Evolutionary conservation across 331 rosid species (phyloP).

Genomic region (Pyrus hybrid): DNA sequence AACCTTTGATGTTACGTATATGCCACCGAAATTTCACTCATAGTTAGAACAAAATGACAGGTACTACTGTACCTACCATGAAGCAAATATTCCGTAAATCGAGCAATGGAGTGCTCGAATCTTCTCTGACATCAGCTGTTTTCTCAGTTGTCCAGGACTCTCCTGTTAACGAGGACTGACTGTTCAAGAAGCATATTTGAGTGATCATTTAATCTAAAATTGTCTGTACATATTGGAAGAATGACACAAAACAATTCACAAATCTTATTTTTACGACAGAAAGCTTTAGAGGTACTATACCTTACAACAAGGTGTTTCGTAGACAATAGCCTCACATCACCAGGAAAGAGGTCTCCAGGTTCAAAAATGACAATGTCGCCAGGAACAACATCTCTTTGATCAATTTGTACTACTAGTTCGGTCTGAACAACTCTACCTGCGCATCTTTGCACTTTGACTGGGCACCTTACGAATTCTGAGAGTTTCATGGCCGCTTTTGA

Average conservation of each 20-base stretch:
- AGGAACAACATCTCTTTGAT: constrained; percentile 76
- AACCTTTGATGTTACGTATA: not conserved
- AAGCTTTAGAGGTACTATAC: constrained; percentile 23
- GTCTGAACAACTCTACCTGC: constrained; percentile 76
- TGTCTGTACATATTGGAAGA: constrained; percentile 5
- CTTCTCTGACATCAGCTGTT: constrained; percentile 58
- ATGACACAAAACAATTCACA: constrained; percentile 7
- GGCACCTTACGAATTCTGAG: constrained; percentile 56
- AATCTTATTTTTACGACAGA: constrained; percentile 3
- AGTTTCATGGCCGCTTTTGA: constrained; percentile 86
- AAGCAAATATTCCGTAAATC: constrained; percentile 77
- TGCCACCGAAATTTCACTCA: not conserved
- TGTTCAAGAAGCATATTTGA: constrained; percentile 36
- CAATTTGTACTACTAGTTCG: constrained; percentile 67
- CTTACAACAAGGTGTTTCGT: constrained; percentile 81
- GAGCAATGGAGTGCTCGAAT: constrained; percentile 47
- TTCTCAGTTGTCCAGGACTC: constrained; percentile 64
- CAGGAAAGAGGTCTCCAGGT: constrained; percentile 87
- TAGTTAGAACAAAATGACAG: constrained; percentile 1
- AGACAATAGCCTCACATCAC: constrained; percentile 67
- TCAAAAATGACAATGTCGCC: constrained; percentile 85
- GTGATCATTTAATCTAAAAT: constrained; percentile 7
- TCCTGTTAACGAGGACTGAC: constrained; percentile 86
- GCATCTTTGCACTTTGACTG: constrained; percentile 78
- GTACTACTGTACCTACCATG: constrained; percentile 38